Conservation (phyloP, 106 monocot genomes). For the Platanthera guangdongensis region DNA sequence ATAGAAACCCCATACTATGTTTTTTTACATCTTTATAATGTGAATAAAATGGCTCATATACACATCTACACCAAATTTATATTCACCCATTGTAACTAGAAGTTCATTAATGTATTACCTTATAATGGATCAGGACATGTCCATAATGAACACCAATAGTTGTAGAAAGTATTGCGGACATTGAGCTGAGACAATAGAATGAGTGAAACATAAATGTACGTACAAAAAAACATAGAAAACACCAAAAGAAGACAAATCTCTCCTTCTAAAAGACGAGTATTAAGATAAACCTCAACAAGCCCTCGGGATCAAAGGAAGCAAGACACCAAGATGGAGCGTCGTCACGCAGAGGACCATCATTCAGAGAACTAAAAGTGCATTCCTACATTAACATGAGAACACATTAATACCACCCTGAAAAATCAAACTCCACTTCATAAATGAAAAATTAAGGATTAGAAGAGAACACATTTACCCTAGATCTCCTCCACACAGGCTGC, state of each 20-base stretch:
- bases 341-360: conserved; percentile 35
- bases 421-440: background rate
- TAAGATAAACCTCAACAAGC: conserved; percentile 51
- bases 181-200: conserved; percentile 21
- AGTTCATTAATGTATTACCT: conserved; percentile 15
- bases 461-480: conserved; percentile 8
- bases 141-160: conserved; percentile 51
- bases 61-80: too few species aligned
- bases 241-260: background rate
- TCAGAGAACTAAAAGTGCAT: conserved; percentile 47
- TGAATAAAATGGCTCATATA: too few species aligned
- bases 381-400: conserved; percentile 15
- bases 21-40: too few species aligned
- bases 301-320: conserved; percentile 81
- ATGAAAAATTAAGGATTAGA: background rate
- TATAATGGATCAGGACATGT: conserved; percentile 43
- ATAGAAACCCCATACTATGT: too few species aligned
- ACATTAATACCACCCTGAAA: background rate
- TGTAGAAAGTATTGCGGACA: conserved; percentile 42
- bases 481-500: conserved; percentile 27
- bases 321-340: conserved; percentile 70
- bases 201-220: background rate
- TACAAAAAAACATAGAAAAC: background rate
- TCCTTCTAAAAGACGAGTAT: background rate
- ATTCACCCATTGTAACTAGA: too few species aligned